Evolutionary conservation across 441 rosid species (phyloP), one percentile per base, ranked within the genome.

Genomic region (Pelargonium citronellum): DNA sequence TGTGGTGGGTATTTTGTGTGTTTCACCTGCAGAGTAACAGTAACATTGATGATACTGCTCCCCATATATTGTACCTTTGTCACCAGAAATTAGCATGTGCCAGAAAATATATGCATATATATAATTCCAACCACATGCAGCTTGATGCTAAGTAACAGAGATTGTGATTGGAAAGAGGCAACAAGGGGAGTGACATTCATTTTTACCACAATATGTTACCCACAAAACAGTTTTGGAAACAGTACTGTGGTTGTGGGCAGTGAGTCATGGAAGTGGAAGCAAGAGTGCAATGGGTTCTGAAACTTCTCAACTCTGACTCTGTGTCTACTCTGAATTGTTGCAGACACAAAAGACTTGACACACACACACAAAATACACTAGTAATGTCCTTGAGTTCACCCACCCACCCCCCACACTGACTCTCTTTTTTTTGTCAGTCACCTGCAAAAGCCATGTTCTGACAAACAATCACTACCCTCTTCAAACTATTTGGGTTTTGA

Each of bases 341-440:
- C 60, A 53, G 60, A 53, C 60, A 53, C n/a, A 53, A 53, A 53
- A 53, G 58, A 53, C 58, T 53, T 53, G 58, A 53, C 58, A 53
- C 20, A 53, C 7, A 53, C 16, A 53, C 16, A 8, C 16, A 53
- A 3, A 53, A 53, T n/a, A 53, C 60, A 53, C 60, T 53, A 53
- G 58, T 53, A 53, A n/a, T 22, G 24, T 39, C 8, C 43, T 7
- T 4, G 7, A 39, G 43, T 4, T 7, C 43, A 39, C 43, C 13
- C 57, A 13, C 57, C 13, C 57, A 13, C 57, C 5, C 17, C 57
- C 57, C 57, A 51, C n/a, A n/a, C 16, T 51, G 58, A 51, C 58
- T 51, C 58, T 51, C 19, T 51, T 6, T 15, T 15, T 51, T 51
- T 51, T 51, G 58, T 51, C 58, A 51, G 58, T 51, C 58, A 51